These are phyloP conservation scores for Klebsormidium nitens DNA, from an alignment of 139 green algal genomes.

Conservation along the genomic window DNA sequence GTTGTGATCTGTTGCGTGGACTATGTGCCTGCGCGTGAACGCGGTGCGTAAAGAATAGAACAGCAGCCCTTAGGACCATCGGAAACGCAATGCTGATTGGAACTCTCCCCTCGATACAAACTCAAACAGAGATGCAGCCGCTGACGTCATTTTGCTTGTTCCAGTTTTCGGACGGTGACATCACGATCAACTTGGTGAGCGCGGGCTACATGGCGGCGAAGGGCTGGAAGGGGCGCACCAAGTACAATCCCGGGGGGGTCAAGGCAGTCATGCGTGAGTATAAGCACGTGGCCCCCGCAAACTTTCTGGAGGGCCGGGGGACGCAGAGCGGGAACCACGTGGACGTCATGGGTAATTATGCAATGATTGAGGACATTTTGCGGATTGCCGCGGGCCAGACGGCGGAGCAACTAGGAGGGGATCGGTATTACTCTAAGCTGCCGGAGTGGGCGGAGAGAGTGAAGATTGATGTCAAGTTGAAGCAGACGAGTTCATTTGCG, in stretches of 20 bases:
- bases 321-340: slow-evolving; percentile 51
- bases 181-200: slow-evolving; percentile 3
- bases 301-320: slow-evolving; percentile 50
- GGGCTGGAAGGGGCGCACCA: slow-evolving; percentile 42
- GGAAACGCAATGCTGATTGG: no score
- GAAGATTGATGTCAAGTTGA: no score
- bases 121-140: no score
- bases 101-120: no score
- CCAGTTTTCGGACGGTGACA: not conserved
- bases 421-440: slow-evolving; percentile 49
- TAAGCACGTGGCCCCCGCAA: slow-evolving; percentile 28
- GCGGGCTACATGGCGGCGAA: slow-evolving; percentile 51
- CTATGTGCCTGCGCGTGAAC: no score
- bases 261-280: slow-evolving; percentile 55
- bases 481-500: no score
- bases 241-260: slow-evolving; percentile 57
- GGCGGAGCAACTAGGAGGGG: slow-evolving; percentile 43
- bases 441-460: no score
- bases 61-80: no score
- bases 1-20: no score
- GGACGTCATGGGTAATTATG: slow-evolving; percentile 62
- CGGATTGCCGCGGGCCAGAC: slow-evolving; percentile 43
- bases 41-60: no score
- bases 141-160: not conserved
- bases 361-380: slow-evolving; percentile 55